Evolutionary conservation across 2,329 filamentous ascomycete genomes (phyloP).

Genomic region (Pseudogymnoascus sp.): DNA sequence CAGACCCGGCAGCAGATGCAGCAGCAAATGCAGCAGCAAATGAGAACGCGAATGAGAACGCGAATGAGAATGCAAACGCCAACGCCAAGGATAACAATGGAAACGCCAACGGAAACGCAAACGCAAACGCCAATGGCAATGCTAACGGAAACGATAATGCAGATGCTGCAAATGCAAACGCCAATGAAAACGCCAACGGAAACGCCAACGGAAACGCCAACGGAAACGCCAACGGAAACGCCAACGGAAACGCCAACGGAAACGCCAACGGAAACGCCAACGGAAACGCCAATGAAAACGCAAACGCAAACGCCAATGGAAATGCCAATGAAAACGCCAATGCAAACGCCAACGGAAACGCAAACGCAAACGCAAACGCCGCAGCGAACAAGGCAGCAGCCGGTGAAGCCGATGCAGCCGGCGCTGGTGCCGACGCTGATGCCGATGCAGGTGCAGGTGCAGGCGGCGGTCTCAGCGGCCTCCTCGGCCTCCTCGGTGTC

Average conservation of each 20-base stretch:
- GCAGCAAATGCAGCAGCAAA: background rate
- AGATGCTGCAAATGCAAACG: background rate
- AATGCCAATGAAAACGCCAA: background rate
- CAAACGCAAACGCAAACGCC: conserved; percentile 8
- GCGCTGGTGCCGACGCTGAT: background rate
- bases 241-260: no score
- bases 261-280: background rate
- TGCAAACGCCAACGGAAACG: conserved; percentile 15
- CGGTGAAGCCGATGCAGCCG: no score
- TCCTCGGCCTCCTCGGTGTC: background rate
- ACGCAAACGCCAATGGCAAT: background rate
- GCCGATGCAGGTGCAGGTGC: background rate
- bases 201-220: conserved; percentile 15
- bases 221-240: background rate
- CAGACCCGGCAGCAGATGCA: background rate
- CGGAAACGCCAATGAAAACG: conserved; percentile 11
- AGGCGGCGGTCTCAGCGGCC: background rate
- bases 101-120: background rate
- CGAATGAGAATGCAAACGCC: conserved; percentile 10
- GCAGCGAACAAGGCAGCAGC: background rate
- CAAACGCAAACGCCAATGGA: conserved; percentile 17
- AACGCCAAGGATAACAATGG: background rate
- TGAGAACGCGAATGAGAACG: conserved; percentile 12
- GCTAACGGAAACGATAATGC: background rate
- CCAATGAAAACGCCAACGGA: background rate